These are phyloP conservation scores for Fusarium sp. DNA, from an alignment of 2,329 filamentous ascomycete species.

Conservation along the genomic window DNA sequence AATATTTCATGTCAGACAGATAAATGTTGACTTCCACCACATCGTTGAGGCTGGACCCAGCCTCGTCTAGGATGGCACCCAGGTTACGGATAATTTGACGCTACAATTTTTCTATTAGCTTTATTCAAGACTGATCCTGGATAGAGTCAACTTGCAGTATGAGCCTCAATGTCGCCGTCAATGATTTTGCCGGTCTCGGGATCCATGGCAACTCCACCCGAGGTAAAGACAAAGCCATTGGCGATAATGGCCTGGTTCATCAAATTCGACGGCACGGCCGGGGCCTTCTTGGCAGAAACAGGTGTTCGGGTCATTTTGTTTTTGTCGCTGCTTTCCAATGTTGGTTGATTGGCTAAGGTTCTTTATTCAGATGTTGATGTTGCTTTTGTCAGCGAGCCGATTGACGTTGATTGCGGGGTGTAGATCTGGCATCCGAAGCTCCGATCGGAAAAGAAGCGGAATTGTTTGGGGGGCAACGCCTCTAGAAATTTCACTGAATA, in stretches of 20 bases:
- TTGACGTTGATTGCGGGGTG: slow-evolving; percentile 10
- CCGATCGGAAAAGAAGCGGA: not conserved
- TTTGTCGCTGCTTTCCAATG: too few species aligned
- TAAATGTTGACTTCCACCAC: slow-evolving; percentile 80
- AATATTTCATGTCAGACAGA: slow-evolving; percentile 77
- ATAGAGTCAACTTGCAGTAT: slow-evolving; percentile 55
- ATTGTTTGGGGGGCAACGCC: too few species aligned
- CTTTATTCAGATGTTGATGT: not conserved
- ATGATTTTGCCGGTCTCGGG: slow-evolving; percentile 66
- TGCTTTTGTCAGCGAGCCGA: not conserved
- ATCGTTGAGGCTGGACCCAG: slow-evolving; percentile 71
- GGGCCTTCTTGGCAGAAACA: slow-evolving; percentile 44
- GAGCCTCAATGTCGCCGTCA: slow-evolving; percentile 73
- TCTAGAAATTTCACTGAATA: too few species aligned
- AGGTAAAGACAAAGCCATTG: slow-evolving; percentile 75
- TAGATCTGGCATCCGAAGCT: slow-evolving; percentile 26
- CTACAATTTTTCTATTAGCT: slow-evolving; percentile 12
- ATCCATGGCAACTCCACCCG: slow-evolving; percentile 76
- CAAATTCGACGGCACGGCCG: slow-evolving; percentile 31
- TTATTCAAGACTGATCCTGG: not conserved
- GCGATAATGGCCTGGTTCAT: slow-evolving; percentile 57
- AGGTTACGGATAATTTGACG: slow-evolving; percentile 76
- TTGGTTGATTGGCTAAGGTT: not conserved
- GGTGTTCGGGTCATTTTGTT: slow-evolving; percentile 38
- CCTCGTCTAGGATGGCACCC: slow-evolving; percentile 74